Conservation (phyloP, 257 asterid species). For the Gynochthodes officinalis region DNA sequence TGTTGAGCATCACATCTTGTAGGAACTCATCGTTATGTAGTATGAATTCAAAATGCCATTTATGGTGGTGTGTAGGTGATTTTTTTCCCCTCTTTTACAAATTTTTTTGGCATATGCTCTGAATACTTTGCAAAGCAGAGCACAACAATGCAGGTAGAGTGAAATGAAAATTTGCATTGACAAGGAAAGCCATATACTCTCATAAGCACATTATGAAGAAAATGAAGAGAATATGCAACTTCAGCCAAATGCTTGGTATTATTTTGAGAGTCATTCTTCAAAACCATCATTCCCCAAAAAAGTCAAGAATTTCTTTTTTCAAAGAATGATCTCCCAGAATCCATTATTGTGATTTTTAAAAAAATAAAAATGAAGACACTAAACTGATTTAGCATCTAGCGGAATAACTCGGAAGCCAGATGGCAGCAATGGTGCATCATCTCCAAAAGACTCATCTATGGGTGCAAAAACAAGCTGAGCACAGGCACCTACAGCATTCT, state of each 20-base stretch:
- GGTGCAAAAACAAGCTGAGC: constrained; percentile 96
- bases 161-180: neutral
- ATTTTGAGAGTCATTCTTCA: neutral
- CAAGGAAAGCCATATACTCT: neutral
- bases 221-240: neutral
- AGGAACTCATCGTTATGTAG: too few species aligned
- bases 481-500: constrained; percentile 61
- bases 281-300: neutral
- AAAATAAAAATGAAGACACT: constrained; percentile 25
- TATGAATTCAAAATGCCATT: too few species aligned
- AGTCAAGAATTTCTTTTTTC: too few species aligned
- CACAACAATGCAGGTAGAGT: neutral
- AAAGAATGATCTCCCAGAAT: neutral
- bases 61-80: too few species aligned
- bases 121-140: too few species aligned
- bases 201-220: neutral
- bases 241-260: neutral
- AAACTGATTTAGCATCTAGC: constrained; percentile 75
- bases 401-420: constrained; percentile 94
- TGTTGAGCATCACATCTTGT: too few species aligned
- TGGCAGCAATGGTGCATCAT: constrained; percentile 83
- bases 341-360: neutral
- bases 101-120: neutral
- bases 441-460: constrained; percentile 81
- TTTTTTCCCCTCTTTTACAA: too few species aligned